A percentile compares a stretch with the other conserved stretches of the same genome.
These are phyloP conservation scores for Dissophora globulifera DNA, from an alignment of 192 early-diverging fungal species.

Conservation along the genomic window DNA sequence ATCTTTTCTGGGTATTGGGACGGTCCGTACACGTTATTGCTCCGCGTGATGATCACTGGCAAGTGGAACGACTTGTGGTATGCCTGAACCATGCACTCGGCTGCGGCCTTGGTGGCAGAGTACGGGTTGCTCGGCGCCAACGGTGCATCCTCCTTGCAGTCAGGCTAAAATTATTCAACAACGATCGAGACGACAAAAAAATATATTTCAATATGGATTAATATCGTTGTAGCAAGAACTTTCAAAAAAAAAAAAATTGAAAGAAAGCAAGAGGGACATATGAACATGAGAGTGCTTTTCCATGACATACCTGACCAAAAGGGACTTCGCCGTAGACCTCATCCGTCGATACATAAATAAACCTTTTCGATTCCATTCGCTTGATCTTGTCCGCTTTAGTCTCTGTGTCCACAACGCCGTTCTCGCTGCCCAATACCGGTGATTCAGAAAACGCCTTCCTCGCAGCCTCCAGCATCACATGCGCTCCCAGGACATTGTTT, in stretches of 20 bases:
- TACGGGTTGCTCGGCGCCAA: conserved; percentile 83
- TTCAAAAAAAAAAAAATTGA: conserved; percentile 12
- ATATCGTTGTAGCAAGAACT: no score
- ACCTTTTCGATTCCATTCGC: conserved; percentile 60
- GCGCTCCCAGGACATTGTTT: conserved; percentile 86
- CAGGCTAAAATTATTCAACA: conserved; percentile 65
- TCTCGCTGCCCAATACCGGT: no score
- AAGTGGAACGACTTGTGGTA: conserved; percentile 82
- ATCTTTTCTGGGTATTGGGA: conserved; percentile 89
- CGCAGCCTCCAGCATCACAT: conserved; percentile 81
- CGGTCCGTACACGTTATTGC: conserved; percentile 86
- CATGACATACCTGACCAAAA: conserved; percentile 55
- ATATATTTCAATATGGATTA: no score
- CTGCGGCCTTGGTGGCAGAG: conserved; percentile 88
- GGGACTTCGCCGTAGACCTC: conserved; percentile 84
- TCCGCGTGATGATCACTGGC: conserved; percentile 82
- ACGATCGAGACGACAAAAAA: no score
- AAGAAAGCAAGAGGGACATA: no score
- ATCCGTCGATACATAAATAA: conserved; percentile 85
- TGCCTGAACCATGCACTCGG: conserved; percentile 78
- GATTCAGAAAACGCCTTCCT: conserved; percentile 29
- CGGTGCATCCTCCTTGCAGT: conserved; percentile 69
- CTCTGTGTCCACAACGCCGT: no score
- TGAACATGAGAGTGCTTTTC: background rate
- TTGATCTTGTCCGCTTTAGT: background rate